Conservation (phyloP, 1,139 yeast genomes). For the Diutina mesorugosa region DNA sequence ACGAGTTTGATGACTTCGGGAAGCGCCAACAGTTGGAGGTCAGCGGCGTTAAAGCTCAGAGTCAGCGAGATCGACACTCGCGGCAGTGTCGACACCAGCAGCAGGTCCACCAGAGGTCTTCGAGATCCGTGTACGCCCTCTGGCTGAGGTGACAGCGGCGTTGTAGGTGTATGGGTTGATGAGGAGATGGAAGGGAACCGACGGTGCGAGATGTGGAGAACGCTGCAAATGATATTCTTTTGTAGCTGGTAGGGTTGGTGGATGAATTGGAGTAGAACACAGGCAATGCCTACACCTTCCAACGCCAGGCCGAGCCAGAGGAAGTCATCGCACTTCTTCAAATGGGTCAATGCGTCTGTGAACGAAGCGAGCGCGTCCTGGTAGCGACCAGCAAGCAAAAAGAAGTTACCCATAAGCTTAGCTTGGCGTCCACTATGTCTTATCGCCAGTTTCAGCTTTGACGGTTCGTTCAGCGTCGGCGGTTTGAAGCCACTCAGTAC, state of each 20-base stretch:
- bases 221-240: constrained; percentile 5
- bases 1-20: constrained; percentile 39
- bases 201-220: neutral
- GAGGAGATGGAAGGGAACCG: neutral
- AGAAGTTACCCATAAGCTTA: constrained; percentile 67
- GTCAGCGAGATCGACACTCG: neutral
- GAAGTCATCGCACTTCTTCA: constrained; percentile 57
- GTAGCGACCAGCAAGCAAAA: constrained; percentile 67
- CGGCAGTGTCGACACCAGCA: neutral
- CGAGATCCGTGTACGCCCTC: neutral
- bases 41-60: neutral
- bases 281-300: constrained; percentile 64
- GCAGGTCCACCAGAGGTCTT: neutral
- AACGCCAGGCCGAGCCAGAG: constrained; percentile 83
- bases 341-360: constrained; percentile 51
- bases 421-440: constrained; percentile 52
- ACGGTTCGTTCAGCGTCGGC: neutral
- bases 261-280: constrained; percentile 46
- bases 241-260: constrained; percentile 55
- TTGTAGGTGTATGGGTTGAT: neutral
- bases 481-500: constrained; percentile 5
- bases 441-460: constrained; percentile 19
- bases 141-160: neutral
- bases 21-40: constrained; percentile 10
- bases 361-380: constrained; percentile 59